phyloP scores from a whole-genome alignment of 225 moss, liverwort and hornwort genomes.

The Rhytidiadelphus loreus region DNA sequence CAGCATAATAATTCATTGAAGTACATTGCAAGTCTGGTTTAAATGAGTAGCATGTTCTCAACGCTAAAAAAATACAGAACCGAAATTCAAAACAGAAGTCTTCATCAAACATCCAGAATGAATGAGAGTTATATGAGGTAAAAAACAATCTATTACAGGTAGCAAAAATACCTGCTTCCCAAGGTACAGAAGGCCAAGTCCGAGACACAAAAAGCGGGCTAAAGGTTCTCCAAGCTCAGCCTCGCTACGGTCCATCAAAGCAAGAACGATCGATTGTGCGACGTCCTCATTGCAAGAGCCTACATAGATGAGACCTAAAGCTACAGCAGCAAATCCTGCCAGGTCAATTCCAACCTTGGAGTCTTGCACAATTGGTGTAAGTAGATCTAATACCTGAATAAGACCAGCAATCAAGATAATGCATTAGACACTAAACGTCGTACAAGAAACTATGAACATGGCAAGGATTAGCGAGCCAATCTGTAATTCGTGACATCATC shows the following conservation, averaged over 20 bases:
- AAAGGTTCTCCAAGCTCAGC: conserved; percentile 87
- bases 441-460: neutral
- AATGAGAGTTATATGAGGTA: neutral
- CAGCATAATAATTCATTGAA: neutral
- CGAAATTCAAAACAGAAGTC: neutral
- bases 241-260: conserved; percentile 94
- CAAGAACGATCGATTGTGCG: conserved; percentile 86
- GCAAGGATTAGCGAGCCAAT: neutral
- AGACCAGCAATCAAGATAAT: neutral
- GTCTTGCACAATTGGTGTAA: conserved; percentile 85
- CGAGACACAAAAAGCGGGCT: conserved; percentile 91
- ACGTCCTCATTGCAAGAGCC: conserved; percentile 95
- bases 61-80: neutral
- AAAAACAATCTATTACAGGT: neutral
- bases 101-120: neutral
- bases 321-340: conserved; percentile 86
- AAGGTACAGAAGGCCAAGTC: conserved; percentile 89
- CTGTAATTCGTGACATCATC: neutral
- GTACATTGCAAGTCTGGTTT: neutral
- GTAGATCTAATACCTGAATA: conserved; percentile 78
- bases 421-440: neutral
- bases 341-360: conserved; percentile 77
- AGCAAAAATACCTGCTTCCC: conserved; percentile 76
- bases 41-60: neutral
- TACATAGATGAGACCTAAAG: conserved; percentile 85